Evolutionary conservation across 1,284 basidiomycete genomes (phyloP), one percentile per base, ranked within the genome.

Genomic region (Apiotrichum porosum): DNA sequence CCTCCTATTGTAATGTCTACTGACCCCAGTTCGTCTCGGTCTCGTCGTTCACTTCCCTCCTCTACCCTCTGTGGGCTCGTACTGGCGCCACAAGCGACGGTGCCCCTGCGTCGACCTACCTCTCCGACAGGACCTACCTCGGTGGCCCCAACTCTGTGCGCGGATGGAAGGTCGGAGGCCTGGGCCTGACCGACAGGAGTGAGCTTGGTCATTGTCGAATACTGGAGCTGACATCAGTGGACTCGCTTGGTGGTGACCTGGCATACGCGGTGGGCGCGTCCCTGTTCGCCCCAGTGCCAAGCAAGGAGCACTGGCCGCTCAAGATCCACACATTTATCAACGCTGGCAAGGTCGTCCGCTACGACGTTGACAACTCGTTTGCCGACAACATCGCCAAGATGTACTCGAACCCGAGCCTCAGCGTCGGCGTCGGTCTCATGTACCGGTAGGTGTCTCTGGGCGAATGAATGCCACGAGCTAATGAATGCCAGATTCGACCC

Each of bases 131-230:
- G 5, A 94, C 93, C 68, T 92, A 94, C 60, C 79, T 97, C 0
- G 95, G 94, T 23, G 95, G 94, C 0, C 92, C 95, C 0, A 83
- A 86, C n/a, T 88, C 83, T 40, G 78, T 98, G 3, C 79, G 95
- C 22, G 85, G 86, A 52, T 97, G 97, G 77, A 82, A 82, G 49
- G 78, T 82, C 23, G 93, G 91, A 62, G 81, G 85, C 1, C 77
- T 98, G 69, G 95, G 95, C 0, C 84, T 88, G 2, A 80, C 81
- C 26, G 89, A 94, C 62, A 81, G 83, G 22, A 65, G 88, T 89
- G 64, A 56, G 83, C 67, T 17, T 51, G 19, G 10, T 15, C 6
- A n/a, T n/a, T n/a, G n/a, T n/a, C n/a, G n/a, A n/a, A n/a, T n/a
- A n/a, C n/a, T n/a, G n/a, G n/a, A 44, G 17, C 33, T 33, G 8